Evolutionary conservation across 2,329 filamentous ascomycete species (phyloP).

Genomic region (Ophiocordyceps australis): DNA sequence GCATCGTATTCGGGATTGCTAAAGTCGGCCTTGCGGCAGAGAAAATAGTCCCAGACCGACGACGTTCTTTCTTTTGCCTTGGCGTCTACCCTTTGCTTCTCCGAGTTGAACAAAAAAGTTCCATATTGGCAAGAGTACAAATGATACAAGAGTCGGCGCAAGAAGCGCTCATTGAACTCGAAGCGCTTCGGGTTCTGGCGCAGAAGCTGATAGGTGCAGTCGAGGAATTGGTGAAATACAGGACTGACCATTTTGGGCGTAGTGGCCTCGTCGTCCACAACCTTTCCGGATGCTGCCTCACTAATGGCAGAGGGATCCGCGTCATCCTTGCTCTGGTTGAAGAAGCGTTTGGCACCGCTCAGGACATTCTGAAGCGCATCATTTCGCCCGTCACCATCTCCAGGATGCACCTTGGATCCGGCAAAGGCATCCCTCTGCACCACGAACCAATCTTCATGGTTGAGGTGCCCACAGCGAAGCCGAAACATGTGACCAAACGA

Average conservation of each 20-base stretch:
- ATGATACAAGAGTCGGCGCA: slow-evolving; percentile 79
- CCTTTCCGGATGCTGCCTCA: slow-evolving; percentile 18
- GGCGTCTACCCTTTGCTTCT: slow-evolving; percentile 66
- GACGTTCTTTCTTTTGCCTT: slow-evolving; percentile 53
- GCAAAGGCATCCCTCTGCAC: slow-evolving; percentile 66
- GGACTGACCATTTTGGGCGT: slow-evolving; percentile 83
- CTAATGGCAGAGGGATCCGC: slow-evolving; percentile 38
- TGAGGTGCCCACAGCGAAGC: slow-evolving; percentile 73
- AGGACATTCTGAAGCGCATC: slow-evolving; percentile 78
- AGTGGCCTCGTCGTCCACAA: slow-evolving; percentile 46
- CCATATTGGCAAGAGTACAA: slow-evolving; percentile 93
- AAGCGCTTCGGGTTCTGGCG: slow-evolving; percentile 77
- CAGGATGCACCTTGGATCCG: slow-evolving; percentile 42
- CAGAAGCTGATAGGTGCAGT: slow-evolving; percentile 80
- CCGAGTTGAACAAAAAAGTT: slow-evolving; percentile 88
- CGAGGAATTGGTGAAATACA: slow-evolving; percentile 94
- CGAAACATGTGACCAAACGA: slow-evolving; percentile 98
- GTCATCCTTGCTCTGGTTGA: slow-evolving; percentile 46
- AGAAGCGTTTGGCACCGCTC: slow-evolving; percentile 80
- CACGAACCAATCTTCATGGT: slow-evolving; percentile 85
- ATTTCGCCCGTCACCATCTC: slow-evolving; percentile 39
- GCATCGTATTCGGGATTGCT: slow-evolving; percentile 63
- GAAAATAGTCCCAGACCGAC: slow-evolving; percentile 93
- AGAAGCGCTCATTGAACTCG: slow-evolving; percentile 89
- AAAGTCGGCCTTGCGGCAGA: slow-evolving; percentile 66